These are phyloP conservation scores for Talaromyces pinophilus DNA, from an alignment of 2,329 filamentous ascomycete species.

Conservation along the genomic window DNA sequence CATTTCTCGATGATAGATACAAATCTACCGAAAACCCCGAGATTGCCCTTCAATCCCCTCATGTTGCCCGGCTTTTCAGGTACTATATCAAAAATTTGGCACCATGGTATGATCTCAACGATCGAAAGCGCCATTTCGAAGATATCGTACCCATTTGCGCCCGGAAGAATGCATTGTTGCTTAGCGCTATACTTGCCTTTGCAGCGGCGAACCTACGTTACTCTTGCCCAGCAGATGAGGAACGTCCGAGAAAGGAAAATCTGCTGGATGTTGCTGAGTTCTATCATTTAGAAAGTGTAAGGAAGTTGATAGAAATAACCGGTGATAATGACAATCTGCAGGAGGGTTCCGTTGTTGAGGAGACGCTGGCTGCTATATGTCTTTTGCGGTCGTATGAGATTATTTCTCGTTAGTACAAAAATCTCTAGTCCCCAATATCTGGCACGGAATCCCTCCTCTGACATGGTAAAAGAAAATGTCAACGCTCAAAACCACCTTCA, in stretches of 20 bases:
- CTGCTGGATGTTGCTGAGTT: conserved; percentile 35
- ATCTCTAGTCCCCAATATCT: neutral
- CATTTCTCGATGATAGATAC: neutral
- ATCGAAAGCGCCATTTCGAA: conserved; percentile 40
- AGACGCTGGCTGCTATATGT: conserved; percentile 51
- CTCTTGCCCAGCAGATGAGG: conserved; percentile 26
- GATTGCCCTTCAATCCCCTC: neutral
- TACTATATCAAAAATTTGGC: conserved; percentile 45
- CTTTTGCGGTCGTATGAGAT: conserved; percentile 55
- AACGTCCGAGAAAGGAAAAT: neutral
- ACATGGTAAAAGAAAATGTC: conserved; percentile 34
- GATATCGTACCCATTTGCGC: conserved; percentile 41
- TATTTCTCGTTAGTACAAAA: conserved; percentile 39
- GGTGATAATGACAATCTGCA: conserved; percentile 33
- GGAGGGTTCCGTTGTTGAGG: conserved; percentile 27
- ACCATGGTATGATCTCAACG: conserved; percentile 53
- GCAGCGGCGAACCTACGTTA: conserved; percentile 45
- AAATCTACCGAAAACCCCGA: neutral
- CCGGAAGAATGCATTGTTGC: conserved; percentile 45
- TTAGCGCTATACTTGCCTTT: conserved; percentile 50
- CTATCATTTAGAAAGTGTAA: conserved; percentile 47
- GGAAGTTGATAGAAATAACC: conserved; percentile 43
- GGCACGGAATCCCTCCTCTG: neutral
- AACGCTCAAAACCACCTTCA: conserved; percentile 50
- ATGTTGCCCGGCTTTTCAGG: conserved; percentile 35